Evolutionary conservation across 2,329 filamentous ascomycete species (phyloP), one percentile per base, ranked within the genome.

Genomic region (Fusarium subglutinans): DNA sequence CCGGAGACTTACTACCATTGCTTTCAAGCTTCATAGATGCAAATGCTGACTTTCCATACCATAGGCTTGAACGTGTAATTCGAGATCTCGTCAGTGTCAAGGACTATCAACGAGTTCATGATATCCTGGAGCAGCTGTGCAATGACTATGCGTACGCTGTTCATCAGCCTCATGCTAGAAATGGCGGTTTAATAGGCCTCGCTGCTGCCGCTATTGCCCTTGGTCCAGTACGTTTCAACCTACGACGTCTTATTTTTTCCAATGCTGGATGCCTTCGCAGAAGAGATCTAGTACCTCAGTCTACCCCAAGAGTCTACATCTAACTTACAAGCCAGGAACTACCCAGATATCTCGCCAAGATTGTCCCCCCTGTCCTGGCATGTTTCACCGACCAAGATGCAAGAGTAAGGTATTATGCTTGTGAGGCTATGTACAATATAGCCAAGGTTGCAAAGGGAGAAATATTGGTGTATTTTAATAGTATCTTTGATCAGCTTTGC

Each of bases 371-470:
- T 7, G 96, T 99, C 10, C 89, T 99, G 51, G 96, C 96, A 59
- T 99, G 97, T 86, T 99, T 99, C 83, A 94, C 94, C 66, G 97
- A 99, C 78, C 96, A 98, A 86, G 96, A 99, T 92, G 95, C 96
- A 35, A 90, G 96, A 66, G 96, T 98, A 38, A 90, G 96, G 74
- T 99, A 99, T 83, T 99, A 99, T 84, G 96, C 96, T 30, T 99
- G 96, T 84, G 96, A 99, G 86, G 97, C 95, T 83, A 99, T 99
- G 96, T 99, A 99, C 85, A 99, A 99, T 83, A 99, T 99, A 80
- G 95, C 96, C 80, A 99, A 99, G 85, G 96, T 99, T 54, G 96
- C 96, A 69, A 99, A 99, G 84, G 96, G 97, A 43, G 96, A 99
- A 83, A 96, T 99, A 26, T 84, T 99, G 74, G 90, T 97, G 45